Conservation (phyloP, 1,139 yeast genomes). For the Candida smagusa region DNA sequence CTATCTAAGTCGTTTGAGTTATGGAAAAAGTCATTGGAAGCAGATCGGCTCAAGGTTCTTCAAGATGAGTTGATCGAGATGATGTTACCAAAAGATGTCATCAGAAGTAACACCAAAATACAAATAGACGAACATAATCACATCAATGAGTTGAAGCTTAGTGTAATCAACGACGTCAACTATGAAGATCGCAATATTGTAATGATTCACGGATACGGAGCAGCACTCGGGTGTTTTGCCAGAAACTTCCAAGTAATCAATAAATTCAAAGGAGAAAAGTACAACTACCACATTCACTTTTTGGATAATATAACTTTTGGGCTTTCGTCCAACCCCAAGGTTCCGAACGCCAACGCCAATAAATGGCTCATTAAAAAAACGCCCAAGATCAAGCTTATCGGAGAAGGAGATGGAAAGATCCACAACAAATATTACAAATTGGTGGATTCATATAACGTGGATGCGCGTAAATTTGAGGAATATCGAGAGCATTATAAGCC, state of each 20-base stretch:
- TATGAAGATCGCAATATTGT: slow-evolving; percentile 44
- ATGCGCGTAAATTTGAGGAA: slow-evolving; percentile 22
- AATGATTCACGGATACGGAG: slow-evolving; percentile 88
- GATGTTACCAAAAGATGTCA: slow-evolving; percentile 31
- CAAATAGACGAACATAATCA: slow-evolving; percentile 28
- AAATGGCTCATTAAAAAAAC: slow-evolving; percentile 28
- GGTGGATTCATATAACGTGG: slow-evolving; percentile 32
- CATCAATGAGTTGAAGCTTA: slow-evolving; percentile 32
- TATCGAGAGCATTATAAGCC: slow-evolving; percentile 39
- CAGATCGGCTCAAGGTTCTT: slow-evolving; percentile 24
- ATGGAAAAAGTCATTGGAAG: slow-evolving; percentile 33
- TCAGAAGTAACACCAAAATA: slow-evolving; percentile 18
- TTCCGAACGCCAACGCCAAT: slow-evolving; percentile 40
- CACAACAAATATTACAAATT: slow-evolving; percentile 44
- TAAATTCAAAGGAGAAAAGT: slow-evolving; percentile 30
- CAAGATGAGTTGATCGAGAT: slow-evolving; percentile 36
- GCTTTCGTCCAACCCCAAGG: slow-evolving; percentile 62
- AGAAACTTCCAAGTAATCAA: slow-evolving; percentile 60
- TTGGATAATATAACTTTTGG: slow-evolving; percentile 88
- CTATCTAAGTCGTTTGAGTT: slow-evolving; percentile 15
- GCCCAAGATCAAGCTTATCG: slow-evolving; percentile 30
- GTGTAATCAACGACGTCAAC: slow-evolving; percentile 15
- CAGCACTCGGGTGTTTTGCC: slow-evolving; percentile 82
- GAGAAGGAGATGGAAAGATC: slow-evolving; percentile 23
- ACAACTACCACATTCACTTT: slow-evolving; percentile 58